Evolutionary conservation across 2,329 filamentous ascomycete species (phyloP), one percentile per base, ranked within the genome.

Genomic region (Fulvia fulva): DNA sequence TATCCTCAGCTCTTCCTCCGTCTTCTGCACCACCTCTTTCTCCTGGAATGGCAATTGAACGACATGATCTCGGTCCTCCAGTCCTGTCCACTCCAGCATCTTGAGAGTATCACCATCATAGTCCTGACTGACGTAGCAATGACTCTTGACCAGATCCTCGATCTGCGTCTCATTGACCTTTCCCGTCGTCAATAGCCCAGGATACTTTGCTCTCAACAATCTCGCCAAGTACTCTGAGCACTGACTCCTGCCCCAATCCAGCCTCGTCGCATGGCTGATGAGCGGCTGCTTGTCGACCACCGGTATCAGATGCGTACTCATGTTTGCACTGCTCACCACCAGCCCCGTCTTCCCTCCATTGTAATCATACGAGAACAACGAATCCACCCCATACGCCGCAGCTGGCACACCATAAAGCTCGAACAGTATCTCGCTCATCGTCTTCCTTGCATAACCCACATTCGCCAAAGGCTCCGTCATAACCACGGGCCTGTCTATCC

Each of bases 391-490:
- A 75, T 94, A 97, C 19, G 92, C 89, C 25, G 97, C 82, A 1
- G 90, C 93, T 0, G 94, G 93, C 11, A 90, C 92, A 59, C 86
- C 85, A 74, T 99, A 99, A 75, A 91, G 95, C 75, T 99, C 94
- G 73, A 97, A 99, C 11, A 99, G 80, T 56, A 97, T 93, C 71
- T 99, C 94, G 45, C 90, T 96, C 93, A 97, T 97, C 66, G 70
- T 67, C 55, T 65, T 93, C 65, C 92, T 81, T 49, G 91, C 88
- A 71, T 99, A 99, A 12, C 85, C 86, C 60, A 96, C 74, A 74
- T 97, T 97, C 26, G 92, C 94, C 58, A 97, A 86, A 0, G 94
- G 87, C 75, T 99, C 94, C 0, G 94, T 99, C 87, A 99, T 91
- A 66, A 99, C 87, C 60, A 99, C 84, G 1, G 93, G 92, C 68